phyloP scores from a whole-genome alignment of 495 filamentous ascomycete species.

The Physcia stellaris region DNA sequence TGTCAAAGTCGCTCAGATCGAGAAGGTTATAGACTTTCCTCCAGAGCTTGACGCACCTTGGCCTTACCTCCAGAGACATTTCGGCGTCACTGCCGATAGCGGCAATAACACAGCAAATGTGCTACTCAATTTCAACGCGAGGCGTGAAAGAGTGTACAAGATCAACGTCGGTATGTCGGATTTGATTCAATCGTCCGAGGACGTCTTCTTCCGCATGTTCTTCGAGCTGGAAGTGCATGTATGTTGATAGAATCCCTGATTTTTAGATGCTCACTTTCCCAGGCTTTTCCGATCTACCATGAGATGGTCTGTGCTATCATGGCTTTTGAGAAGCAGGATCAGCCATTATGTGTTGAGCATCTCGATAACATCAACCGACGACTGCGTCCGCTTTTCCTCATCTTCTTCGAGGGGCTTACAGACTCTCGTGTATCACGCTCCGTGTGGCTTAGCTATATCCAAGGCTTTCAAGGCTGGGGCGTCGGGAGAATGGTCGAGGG shows the following conservation, averaged over 20 bases:
- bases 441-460: conserved; percentile 26
- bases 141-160: conserved; percentile 16
- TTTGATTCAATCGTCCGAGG: conserved; percentile 18
- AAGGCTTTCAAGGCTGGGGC: conserved; percentile 31
- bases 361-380: conserved; percentile 14
- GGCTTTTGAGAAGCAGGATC: too few relatives aligned
- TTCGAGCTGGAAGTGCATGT: conserved; percentile 19
- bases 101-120: conserved; percentile 26
- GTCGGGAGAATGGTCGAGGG: conserved; percentile 18
- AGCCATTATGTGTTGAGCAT: conserved; percentile 15
- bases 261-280: too few relatives aligned
- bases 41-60: conserved; percentile 23
- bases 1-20: too few relatives aligned
- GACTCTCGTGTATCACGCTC: conserved; percentile 16
- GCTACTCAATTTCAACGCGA: conserved; percentile 20
- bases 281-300: too few relatives aligned
- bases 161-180: conserved; percentile 24
- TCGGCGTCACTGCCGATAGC: conserved; percentile 21
- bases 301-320: too few relatives aligned
- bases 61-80: conserved; percentile 22
- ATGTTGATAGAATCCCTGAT: too few relatives aligned
- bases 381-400: conserved; percentile 15
- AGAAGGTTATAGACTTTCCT: conserved; percentile 23
- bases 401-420: conserved; percentile 19
- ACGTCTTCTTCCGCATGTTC: conserved; percentile 21